A percentile compares a stretch with the other conserved stretches of the same genome.
These are phyloP conservation scores for Ceratocystiopsis brevicomis DNA, from an alignment of 2,329 filamentous ascomycete species.

Conservation along the genomic window DNA sequence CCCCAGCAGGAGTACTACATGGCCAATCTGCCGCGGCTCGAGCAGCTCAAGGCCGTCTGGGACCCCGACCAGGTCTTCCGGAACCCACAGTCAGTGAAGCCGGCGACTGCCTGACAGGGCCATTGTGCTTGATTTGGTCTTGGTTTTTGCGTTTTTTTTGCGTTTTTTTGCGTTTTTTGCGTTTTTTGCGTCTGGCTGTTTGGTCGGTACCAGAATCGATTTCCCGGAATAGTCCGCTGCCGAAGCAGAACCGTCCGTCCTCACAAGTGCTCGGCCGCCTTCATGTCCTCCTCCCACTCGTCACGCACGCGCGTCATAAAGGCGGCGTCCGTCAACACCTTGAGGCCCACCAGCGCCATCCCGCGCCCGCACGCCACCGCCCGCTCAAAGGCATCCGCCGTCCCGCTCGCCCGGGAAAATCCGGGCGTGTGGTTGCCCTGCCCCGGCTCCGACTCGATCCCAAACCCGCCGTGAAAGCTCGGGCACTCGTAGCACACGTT, in stretches of 20 bases:
- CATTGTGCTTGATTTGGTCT: too few species aligned
- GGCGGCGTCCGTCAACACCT: constrained; percentile 11
- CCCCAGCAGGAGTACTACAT: constrained; percentile 36
- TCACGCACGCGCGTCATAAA: constrained; percentile 10
- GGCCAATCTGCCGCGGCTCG: constrained; percentile 26
- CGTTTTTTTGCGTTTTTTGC: too few species aligned
- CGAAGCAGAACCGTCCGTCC: too few species aligned
- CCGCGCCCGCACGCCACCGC: constrained; percentile 17
- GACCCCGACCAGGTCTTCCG: constrained; percentile 37
- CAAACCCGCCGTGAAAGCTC: constrained; percentile 24
- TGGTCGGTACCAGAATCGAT: too few species aligned
- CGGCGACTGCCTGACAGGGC: background rate
- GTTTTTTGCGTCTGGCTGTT: too few species aligned
- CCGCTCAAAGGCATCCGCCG: constrained; percentile 17
- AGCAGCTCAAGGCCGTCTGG: constrained; percentile 29
- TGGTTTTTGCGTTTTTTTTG: too few species aligned
- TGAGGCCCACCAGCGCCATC: constrained; percentile 17
- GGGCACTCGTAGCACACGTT: constrained; percentile 25
- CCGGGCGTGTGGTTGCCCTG: constrained; percentile 23
- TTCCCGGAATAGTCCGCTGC: too few species aligned
- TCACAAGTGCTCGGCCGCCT: constrained; percentile 8
- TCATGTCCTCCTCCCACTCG: constrained; percentile 17
- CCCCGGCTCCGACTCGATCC: constrained; percentile 17
- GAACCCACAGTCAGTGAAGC: constrained; percentile 35
- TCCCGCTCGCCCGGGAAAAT: constrained; percentile 21